Percentiles rank a stretch among this genome's conserved stretches.
Evolutionary conservation across 306 rosid species (phyloP).

Genomic region (Malus orientalis): DNA sequence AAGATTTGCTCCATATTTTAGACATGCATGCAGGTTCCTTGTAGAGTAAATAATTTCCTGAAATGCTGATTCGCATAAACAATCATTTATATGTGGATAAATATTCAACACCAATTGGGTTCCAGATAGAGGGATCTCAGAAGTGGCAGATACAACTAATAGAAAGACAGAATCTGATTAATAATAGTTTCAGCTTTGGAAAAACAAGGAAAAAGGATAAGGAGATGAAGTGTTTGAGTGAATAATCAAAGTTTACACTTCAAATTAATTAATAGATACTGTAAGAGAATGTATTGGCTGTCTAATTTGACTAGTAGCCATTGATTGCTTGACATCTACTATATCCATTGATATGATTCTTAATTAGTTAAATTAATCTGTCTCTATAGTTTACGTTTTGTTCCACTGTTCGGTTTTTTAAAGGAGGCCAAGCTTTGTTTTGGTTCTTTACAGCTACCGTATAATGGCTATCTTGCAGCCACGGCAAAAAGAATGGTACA

Average conservation of each 20-base stretch:
- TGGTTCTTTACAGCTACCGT: background rate
- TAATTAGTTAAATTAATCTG: background rate
- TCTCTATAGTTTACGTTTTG: background rate
- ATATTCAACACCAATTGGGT: background rate
- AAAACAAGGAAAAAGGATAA: background rate
- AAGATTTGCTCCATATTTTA: background rate
- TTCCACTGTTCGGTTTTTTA: background rate
- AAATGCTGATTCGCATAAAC: background rate
- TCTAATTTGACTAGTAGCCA: background rate
- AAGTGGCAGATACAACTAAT: background rate
- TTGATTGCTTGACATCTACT: background rate
- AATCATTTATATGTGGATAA: background rate
- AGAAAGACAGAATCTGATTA: background rate
- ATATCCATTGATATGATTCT: background rate
- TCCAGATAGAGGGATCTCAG: background rate
- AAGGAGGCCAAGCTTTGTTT: background rate
- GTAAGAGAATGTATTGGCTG: background rate
- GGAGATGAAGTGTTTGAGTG: conserved; percentile 2
- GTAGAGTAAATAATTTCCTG: background rate
- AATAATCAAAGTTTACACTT: background rate
- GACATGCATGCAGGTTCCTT: background rate
- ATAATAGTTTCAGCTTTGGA: background rate
- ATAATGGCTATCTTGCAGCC: background rate
- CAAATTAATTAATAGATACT: background rate
- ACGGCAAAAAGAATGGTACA: background rate